Evolutionary conservation across 2,329 filamentous ascomycete species (phyloP), one percentile per base, ranked within the genome.

Genomic region (Botryotinia globosa): DNA sequence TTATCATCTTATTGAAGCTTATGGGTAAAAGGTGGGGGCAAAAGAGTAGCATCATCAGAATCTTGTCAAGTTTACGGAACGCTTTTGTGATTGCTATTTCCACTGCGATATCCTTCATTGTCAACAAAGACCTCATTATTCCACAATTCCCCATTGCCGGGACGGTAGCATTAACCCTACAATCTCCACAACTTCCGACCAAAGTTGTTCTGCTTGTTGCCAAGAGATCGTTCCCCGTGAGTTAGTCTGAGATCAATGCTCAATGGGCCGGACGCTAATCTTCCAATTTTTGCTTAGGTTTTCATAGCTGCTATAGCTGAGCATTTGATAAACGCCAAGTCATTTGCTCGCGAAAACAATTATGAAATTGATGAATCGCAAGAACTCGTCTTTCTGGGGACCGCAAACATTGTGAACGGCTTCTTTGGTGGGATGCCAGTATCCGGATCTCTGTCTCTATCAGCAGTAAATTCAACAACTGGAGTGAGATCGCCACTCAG

Each of bases 401-500:
- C 87, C 25, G 85, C 86, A 58, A 91, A 91, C 80, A 85, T 91
- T 73, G 84, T 89, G 81, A 91, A 90, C 81, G 87, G 86, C 64
- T 88, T 90, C 81, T 91, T 91, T 80, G 87, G 88, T 34, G 83
- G 86, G 16, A 90, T 91, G 87, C 84, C 88, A 0, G 84, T 90
- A 20, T 88, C 89, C 20, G 90, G 89, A 37, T 89, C 89, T 75
- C 91, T 92, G 87, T 90, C 88, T 0, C 84, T 89, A 16, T 91
- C 89, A 1, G 88, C 90, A 14, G 88, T 92, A 77, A 91, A 91
- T 82, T 90, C 88, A 0, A 85, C 88, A 44, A 89, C 87, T 67
- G 86, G 87, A 48, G 89, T 91, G 77, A 86, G 85, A 74, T 89
- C 87, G 9, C 90, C 90, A 0, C 81, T 90, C 0, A 89, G 87